phyloP scores from a whole-genome alignment of 2,329 filamentous ascomycete genomes.

The Paraconiothyrium sp. region DNA sequence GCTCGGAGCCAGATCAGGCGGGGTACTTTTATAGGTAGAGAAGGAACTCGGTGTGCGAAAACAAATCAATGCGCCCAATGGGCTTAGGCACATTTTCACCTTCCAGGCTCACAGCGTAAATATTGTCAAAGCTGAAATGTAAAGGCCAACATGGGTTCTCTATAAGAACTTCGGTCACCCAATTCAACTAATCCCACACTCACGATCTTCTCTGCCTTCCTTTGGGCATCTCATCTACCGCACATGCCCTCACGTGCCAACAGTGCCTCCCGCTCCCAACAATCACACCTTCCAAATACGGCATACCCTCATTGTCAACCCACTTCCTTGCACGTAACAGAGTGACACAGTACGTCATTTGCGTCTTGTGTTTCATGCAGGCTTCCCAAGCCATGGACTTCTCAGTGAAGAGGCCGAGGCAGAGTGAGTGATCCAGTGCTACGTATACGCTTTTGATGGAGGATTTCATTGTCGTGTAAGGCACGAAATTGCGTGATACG shows the following conservation, averaged over 20 bases:
- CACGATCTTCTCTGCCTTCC: not conserved
- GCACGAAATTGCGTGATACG: not conserved
- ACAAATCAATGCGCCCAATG: too few species aligned
- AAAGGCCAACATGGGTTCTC: too few species aligned
- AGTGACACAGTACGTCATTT: not conserved
- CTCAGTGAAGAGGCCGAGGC: not conserved
- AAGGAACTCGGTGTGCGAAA: too few species aligned
- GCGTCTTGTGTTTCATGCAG: conserved; percentile 12
- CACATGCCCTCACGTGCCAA: not conserved
- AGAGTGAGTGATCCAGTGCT: conserved; percentile 1
- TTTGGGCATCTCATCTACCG: conserved; percentile 1
- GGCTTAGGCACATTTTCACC: too few species aligned
- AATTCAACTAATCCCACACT: not conserved
- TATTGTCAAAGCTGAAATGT: too few species aligned
- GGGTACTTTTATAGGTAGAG: too few species aligned
- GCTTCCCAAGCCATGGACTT: not conserved
- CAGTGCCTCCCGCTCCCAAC: not conserved
- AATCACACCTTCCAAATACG: not conserved
- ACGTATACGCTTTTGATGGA: not conserved
- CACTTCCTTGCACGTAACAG: not conserved
- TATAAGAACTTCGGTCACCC: too few species aligned
- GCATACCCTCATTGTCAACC: conserved; percentile 3
- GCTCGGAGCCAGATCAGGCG: too few species aligned
- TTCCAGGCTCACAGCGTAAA: too few species aligned
- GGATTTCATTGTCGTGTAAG: not conserved